Conservation (phyloP, 495 filamentous ascomycete species). For the Daldinia bambusicola region DNA sequence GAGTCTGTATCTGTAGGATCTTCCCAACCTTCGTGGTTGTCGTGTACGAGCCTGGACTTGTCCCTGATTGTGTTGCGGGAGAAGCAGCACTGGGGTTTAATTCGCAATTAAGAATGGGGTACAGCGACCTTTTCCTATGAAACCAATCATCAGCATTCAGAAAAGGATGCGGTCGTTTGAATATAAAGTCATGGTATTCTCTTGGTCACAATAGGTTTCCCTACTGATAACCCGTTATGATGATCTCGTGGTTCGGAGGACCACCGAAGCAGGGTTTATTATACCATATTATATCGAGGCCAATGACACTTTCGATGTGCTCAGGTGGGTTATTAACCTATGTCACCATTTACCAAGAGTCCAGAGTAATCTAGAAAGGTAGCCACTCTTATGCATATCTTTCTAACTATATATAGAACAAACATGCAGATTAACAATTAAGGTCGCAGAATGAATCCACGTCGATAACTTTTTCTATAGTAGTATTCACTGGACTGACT, state of each 20-base stretch:
- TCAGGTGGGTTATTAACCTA: neutral
- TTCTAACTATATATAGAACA: no score
- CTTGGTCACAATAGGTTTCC: no score
- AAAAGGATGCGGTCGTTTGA: neutral
- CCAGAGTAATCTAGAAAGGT: neutral
- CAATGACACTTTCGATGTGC: neutral
- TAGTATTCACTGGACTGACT: neutral
- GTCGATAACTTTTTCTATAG: neutral
- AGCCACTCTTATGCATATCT: neutral
- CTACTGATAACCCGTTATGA: neutral
- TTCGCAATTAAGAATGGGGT: neutral
- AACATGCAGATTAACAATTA: neutral
- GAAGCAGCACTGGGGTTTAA: neutral
- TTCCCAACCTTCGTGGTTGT: neutral
- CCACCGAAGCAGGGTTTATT: slow-evolving; percentile 10
- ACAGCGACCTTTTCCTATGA: neutral
- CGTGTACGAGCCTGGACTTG: neutral
- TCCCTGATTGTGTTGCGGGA: neutral
- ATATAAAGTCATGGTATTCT: no score
- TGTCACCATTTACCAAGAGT: neutral
- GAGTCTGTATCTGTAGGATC: neutral
- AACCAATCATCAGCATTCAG: neutral
- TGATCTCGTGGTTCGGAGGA: slow-evolving; percentile 21
- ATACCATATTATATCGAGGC: slow-evolving; percentile 13
- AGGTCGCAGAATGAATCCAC: neutral